Evolutionary conservation across 1,284 basidiomycete genomes (phyloP).

Genomic region (Mrakiaceae sp.): DNA sequence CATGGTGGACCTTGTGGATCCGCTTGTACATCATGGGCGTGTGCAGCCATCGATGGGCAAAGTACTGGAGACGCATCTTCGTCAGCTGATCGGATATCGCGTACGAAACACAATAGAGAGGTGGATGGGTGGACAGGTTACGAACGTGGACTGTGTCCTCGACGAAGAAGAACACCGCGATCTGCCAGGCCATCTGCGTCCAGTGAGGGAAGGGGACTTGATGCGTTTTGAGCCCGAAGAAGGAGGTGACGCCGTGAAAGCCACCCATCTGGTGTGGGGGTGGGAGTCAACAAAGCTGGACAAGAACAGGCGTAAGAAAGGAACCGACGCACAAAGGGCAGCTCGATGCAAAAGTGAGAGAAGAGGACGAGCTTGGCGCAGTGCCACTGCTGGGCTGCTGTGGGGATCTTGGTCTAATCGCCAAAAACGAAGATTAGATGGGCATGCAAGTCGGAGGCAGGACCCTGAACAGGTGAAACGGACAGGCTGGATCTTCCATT

Average conservation of each 20-base stretch:
- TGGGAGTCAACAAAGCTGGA: not conserved
- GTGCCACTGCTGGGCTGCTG: conserved; percentile 76
- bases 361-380: conserved; percentile 90
- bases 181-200: conserved; percentile 60
- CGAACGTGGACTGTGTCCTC: conserved; percentile 70
- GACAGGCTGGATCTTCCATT: conserved; percentile 85
- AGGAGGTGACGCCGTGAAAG: conserved; percentile 88
- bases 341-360: conserved; percentile 91
- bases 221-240: conserved; percentile 81
- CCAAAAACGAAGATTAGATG: not conserved
- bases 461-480: conserved; percentile 9
- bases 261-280: conserved; percentile 62
- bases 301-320: not conserved
- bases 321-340: conserved; percentile 54
- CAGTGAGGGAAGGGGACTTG: conserved; percentile 78
- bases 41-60: conserved; percentile 80
- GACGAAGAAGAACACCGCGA: conserved; percentile 86
- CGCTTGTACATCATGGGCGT: conserved; percentile 57
- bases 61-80: conserved; percentile 18
- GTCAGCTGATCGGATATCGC: conserved; percentile 29
- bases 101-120: too few species aligned
- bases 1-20: conserved; percentile 89
- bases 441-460: not conserved
- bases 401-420: conserved; percentile 55
- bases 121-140: too few species aligned